These are phyloP conservation scores for Balansia obtecta DNA, from an alignment of 2,329 filamentous ascomycete species.

Conservation along the genomic window DNA sequence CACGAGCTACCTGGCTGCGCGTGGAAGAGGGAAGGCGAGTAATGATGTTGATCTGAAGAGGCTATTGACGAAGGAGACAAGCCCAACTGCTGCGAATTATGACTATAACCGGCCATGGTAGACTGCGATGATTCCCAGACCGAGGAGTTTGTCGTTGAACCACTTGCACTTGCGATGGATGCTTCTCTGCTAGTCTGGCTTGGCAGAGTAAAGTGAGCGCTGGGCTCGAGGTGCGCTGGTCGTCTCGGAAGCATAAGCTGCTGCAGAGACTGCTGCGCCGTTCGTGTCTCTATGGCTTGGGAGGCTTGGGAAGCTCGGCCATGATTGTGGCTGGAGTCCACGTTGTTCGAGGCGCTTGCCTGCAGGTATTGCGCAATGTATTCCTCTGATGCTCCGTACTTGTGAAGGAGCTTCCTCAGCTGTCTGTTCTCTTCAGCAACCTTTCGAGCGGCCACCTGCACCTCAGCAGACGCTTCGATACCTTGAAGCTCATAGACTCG, in stretches of 20 bases:
- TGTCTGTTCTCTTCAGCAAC: slow-evolving; percentile 59
- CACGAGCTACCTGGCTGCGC: not conserved
- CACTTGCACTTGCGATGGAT: slow-evolving; percentile 20
- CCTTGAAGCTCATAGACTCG: slow-evolving; percentile 52
- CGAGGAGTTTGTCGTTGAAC: slow-evolving; percentile 20
- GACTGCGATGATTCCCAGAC: slow-evolving; percentile 20
- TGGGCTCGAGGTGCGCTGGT: slow-evolving; percentile 17
- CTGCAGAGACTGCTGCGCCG: slow-evolving; percentile 23
- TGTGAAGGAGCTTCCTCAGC: slow-evolving; percentile 45
- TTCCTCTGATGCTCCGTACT: slow-evolving; percentile 43
- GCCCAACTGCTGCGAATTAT: slow-evolving; percentile 9
- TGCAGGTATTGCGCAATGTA: slow-evolving; percentile 35
- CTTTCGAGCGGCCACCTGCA: slow-evolving; percentile 55
- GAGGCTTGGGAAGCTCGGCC: slow-evolving; percentile 10
- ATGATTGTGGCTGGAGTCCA: slow-evolving; percentile 8
- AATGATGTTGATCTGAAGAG: slow-evolving; percentile 4
- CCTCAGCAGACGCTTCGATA: slow-evolving; percentile 56
- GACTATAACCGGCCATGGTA: slow-evolving; percentile 14
- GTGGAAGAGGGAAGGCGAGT: slow-evolving; percentile 4
- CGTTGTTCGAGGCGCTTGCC: slow-evolving; percentile 5
- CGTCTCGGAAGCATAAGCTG: slow-evolving; percentile 24
- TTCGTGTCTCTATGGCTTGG: slow-evolving; percentile 12
- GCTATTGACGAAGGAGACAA: slow-evolving; percentile 1
- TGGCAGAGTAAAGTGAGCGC: slow-evolving; percentile 15
- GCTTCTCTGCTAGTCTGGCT: slow-evolving; percentile 21